Base-by-base conservation (phyloP, 1,139 yeast species). In the Scheffersomyces stambukii region DNA sequence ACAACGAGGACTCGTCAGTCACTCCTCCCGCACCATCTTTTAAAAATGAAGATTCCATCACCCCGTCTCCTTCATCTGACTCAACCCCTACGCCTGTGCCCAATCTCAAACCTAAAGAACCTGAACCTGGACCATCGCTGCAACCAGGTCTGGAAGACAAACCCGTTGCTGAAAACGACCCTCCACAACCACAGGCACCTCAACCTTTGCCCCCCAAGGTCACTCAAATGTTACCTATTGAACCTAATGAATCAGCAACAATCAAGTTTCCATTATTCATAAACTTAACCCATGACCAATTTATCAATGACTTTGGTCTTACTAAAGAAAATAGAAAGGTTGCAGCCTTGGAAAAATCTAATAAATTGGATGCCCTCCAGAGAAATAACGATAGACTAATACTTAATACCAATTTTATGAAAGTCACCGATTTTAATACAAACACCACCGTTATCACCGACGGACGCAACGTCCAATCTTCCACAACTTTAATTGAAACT, bases 371-470 rank as follows among this genome's bases (percentile, higher is more conserved):
- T 30, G 33, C 33, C 32, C 25, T 29, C 19, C 30, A 29, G 25
- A 29, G 29, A 15, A 28, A 38, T n/a, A 37, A 36, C 23, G 29
- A 41, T 25, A 32, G 35, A 27, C 27, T 46, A 18, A 31, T 37
- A 17, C 33, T 45, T 27, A 29, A 26, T 24, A 42, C 45, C 27
- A 35, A 34, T 22, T 24, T 31, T 24, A 34, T 36, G 19, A 42
- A 38, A 31, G 31, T 49, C 22, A 35, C 48, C 29, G 48, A 52
- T 32, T 31, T 40, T 25, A 50, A 51, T 38, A 38, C 46, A 11
- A 41, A 43, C 27, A 29, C 43, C 8, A 37, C 41, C 15, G 20
- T 23, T 10, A 23, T 30, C 10, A 29, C 37, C 10, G 30, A 30
- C 26, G 32, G 8, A 3, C 19, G 5, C 24, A 16, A 16, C 28